Evolutionary conservation across 192 early-diverging fungal species (phyloP).

Genomic region (Backusella tarrabulga): DNA sequence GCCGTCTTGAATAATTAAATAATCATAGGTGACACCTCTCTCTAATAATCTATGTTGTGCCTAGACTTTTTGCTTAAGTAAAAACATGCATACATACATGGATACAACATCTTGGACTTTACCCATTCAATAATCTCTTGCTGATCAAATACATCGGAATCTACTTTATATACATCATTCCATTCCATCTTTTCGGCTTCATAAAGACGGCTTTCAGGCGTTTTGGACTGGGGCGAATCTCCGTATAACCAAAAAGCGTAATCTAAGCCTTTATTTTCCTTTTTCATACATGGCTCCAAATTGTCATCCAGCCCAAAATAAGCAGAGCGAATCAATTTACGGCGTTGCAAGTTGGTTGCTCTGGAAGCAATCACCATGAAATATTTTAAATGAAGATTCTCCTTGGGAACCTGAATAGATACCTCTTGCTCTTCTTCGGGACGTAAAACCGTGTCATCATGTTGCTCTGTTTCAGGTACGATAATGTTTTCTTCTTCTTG

Average conservation of each 20-base stretch:
- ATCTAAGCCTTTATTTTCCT: slow-evolving; percentile 33
- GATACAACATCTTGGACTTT: not conserved
- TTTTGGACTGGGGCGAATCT: not conserved
- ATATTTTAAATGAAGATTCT: slow-evolving; percentile 39
- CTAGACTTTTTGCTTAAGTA: not conserved
- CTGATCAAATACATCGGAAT: slow-evolving; percentile 18
- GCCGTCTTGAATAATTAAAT: slow-evolving; percentile 37
- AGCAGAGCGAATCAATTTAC: slow-evolving; percentile 46
- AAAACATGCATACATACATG: not conserved
- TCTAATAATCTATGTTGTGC: not conserved
- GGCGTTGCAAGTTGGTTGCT: slow-evolving; percentile 36
- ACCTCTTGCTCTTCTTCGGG: not conserved
- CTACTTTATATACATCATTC: slow-evolving; percentile 40
- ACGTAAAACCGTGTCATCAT: not conserved
- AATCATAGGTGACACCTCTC: slow-evolving; percentile 35
- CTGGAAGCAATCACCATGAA: slow-evolving; percentile 50
- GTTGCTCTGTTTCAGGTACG: not conserved
- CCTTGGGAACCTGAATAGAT: not conserved
- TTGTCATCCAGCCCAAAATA: slow-evolving; percentile 55
- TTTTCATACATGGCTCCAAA: slow-evolving; percentile 43
- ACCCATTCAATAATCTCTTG: slow-evolving; percentile 22
- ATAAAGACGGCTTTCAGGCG: slow-evolving; percentile 29
- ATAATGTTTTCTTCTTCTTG: not conserved
- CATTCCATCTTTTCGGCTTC: slow-evolving; percentile 53
- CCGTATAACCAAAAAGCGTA: slow-evolving; percentile 47